Evolutionary conservation across 192 early-diverging fungal species (phyloP), one percentile per base, ranked within the genome.

Genomic region (Coemansia sp.): DNA sequence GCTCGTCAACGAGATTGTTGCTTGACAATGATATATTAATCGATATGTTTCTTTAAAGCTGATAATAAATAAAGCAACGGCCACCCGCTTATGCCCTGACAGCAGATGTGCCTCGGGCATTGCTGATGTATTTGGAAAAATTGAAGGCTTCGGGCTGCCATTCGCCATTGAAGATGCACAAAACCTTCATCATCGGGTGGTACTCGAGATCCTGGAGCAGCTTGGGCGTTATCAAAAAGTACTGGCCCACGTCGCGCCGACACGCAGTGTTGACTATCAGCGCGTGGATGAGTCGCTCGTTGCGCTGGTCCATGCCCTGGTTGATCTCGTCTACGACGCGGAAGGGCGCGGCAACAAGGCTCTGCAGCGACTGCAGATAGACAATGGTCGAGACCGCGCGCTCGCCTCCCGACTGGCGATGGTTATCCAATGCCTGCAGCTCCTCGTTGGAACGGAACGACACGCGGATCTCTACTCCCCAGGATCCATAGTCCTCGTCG

Each of bases 321-420:
- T 99, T 99, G 61, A 99, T 99, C 76, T 99, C 97, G 82, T 99
- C 97, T 13, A 99, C 97, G 0, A 98, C 92, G 54, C 97, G 89
- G 87, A 99, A 99, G 18, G 97, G 95, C 9, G 93, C 85, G 6
- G 94, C 90, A 3, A 63, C 71, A 34, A 97, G 74, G 13, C 78
- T 68, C 84, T 99, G 97, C 55, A 99, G 84, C 16, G 97, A 83
- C 87, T 96, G 94, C 56, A 99, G 72, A 65, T 98, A 99, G 62
- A 96, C 76, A 51, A 98, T 97, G 1, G 97, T 99, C 4, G 93
- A 91, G 22, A 99, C 97, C 0, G 94, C 88, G 10, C 95, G 87
- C 66, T 99, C 97, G 84, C 95, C 97, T 55, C 95, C 97, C 1
- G 93, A 97, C 77, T 99, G 97, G 8, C 97, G 86, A 34, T 91